A percentile compares a stretch with the other conserved stretches of the same genome.
These are phyloP conservation scores for Neofusicoccum sp. DNA, from an alignment of 2,329 filamentous ascomycete genomes.

Conservation along the genomic window DNA sequence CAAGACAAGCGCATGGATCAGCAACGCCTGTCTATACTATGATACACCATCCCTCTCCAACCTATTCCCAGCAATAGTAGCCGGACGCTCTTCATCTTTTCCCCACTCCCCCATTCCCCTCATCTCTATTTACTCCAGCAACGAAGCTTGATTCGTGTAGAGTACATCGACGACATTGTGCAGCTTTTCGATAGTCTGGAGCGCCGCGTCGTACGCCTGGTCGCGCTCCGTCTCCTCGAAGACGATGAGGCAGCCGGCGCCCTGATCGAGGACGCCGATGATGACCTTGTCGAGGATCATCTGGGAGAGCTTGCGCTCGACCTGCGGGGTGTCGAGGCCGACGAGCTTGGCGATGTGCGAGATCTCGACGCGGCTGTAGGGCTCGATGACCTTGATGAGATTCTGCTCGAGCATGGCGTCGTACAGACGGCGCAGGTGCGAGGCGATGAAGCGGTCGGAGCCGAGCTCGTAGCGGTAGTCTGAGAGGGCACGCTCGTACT, in stretches of 20 bases:
- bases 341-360: conserved; percentile 98
- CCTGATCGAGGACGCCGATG: conserved; percentile 94
- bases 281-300: conserved; percentile 99
- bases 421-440: conserved; percentile 92
- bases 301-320: conserved; percentile 96
- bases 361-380: conserved; percentile 96
- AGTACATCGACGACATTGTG: conserved; percentile 96
- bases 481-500: conserved; percentile 92
- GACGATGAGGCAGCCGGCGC: conserved; percentile 95
- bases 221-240: conserved; percentile 95
- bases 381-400: conserved; percentile 99
- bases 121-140: conserved; percentile 71
- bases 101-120: too few species aligned
- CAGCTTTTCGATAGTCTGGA: conserved; percentile 95
- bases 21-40: conserved; percentile 18
- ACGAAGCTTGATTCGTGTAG: conserved; percentile 95
- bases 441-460: conserved; percentile 93
- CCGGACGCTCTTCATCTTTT: not conserved
- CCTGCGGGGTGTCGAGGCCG: conserved; percentile 90
- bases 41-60: conserved; percentile 8
- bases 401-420: conserved; percentile 99
- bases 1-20: conserved; percentile 7
- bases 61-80: not conserved
- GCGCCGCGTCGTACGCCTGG: conserved; percentile 88
- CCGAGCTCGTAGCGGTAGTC: conserved; percentile 92